These are phyloP conservation scores for Candida germanica DNA, from an alignment of 805 yeast species.

Conservation along the genomic window DNA sequence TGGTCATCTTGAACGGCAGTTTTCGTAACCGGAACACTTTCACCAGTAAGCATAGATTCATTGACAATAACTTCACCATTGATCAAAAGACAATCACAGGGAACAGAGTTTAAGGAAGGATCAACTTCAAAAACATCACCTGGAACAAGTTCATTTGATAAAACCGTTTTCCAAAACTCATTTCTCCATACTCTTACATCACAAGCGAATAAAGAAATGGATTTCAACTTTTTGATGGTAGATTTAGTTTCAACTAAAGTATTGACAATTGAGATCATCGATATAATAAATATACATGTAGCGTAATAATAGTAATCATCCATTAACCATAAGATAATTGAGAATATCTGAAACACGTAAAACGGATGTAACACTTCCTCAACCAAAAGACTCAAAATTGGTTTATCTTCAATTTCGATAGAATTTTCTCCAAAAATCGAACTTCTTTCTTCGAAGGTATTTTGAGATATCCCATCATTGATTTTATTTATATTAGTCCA, in stretches of 20 bases:
- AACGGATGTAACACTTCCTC: constrained; percentile 95
- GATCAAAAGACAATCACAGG: constrained; percentile 84
- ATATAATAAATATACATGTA: constrained; percentile 82
- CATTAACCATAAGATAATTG: constrained; percentile 85
- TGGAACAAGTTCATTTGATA: constrained; percentile 81
- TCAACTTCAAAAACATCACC: constrained; percentile 96
- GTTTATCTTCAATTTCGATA: constrained; percentile 72
- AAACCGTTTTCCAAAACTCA: constrained; percentile 84
- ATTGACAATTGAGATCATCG: constrained; percentile 73
- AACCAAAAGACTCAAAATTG: constrained; percentile 59
- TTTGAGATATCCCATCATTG: constrained; percentile 69
- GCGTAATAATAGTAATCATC: constrained; percentile 96
- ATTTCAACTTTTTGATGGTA: constrained; percentile 67
- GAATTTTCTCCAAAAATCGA: constrained; percentile 76
- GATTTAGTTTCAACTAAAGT: constrained; percentile 83
- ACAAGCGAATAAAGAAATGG: constrained; percentile 71
- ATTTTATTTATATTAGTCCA: constrained; percentile 65
- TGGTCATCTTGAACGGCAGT: constrained; percentile 60
- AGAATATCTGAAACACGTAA: constrained; percentile 90
- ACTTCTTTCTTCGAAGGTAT: constrained; percentile 62
- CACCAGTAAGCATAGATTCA: constrained; percentile 98
- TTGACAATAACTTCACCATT: constrained; percentile 96
- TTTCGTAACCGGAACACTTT: constrained; percentile 94
- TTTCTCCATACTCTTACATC: constrained; percentile 87
- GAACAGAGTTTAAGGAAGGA: constrained; percentile 68